phyloP scores from a whole-genome alignment of 495 filamentous ascomycete species.

The Neurospora africana region DNA sequence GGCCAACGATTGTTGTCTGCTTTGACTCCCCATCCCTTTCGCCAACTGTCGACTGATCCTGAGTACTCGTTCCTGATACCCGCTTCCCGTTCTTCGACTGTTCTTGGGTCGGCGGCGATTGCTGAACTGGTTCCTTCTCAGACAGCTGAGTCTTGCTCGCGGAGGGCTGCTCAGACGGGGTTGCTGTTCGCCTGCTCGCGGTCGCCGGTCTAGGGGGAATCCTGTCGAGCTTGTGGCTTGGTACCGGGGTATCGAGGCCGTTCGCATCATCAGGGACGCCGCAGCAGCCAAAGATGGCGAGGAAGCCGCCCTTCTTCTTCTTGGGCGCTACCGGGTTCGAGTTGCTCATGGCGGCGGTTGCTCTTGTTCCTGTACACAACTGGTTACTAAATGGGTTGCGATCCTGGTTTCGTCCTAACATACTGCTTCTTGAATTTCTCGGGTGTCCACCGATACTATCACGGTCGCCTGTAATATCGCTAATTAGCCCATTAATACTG shows the following conservation, averaged over 20 bases:
- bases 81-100: constrained; percentile 28
- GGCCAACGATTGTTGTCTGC: constrained; percentile 32
- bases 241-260: constrained; percentile 47
- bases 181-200: constrained; percentile 44
- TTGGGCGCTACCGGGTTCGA: constrained; percentile 39
- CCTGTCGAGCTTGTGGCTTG: constrained; percentile 54
- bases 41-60: constrained; percentile 33
- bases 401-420: constrained; percentile 55
- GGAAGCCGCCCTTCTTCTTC: constrained; percentile 55
- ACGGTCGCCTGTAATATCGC: constrained; percentile 52
- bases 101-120: constrained; percentile 20
- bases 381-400: constrained; percentile 51
- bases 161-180: constrained; percentile 44
- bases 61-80: constrained; percentile 30
- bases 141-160: constrained; percentile 36
- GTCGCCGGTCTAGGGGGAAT: constrained; percentile 42
- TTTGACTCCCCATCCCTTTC: constrained; percentile 37
- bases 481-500: constrained; percentile 53
- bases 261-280: constrained; percentile 55
- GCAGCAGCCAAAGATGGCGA: constrained; percentile 75
- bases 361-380: constrained; percentile 35
- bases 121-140: constrained; percentile 32
- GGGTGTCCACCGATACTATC: constrained; percentile 51
- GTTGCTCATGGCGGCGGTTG: constrained; percentile 33
- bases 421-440: constrained; percentile 57